Conservation (phyloP, 768 basidiomycete genomes). For the Suillus tomentosus region DNA sequence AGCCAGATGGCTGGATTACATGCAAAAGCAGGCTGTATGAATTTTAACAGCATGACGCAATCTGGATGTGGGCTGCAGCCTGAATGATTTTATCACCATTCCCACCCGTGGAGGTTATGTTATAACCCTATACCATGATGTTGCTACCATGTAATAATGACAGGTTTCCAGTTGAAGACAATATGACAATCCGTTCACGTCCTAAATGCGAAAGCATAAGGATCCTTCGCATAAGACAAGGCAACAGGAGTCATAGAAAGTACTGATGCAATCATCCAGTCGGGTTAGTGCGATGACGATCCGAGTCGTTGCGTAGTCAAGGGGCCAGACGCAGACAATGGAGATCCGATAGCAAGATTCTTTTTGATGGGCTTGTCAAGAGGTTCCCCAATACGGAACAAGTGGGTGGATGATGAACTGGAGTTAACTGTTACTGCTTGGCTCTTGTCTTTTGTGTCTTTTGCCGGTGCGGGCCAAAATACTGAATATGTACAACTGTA, state of each 20-base stretch:
- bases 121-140: neutral
- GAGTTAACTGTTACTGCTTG: too few relatives aligned
- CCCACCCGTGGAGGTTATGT: neutral
- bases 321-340: slow-evolving; percentile 51
- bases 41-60: neutral
- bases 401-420: slow-evolving; percentile 42
- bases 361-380: slow-evolving; percentile 69
- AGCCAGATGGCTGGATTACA: neutral
- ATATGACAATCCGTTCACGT: neutral
- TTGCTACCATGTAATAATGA: neutral
- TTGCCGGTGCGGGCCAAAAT: too few relatives aligned
- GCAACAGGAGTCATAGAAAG: neutral
- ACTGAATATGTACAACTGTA: too few relatives aligned
- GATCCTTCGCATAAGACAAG: neutral
- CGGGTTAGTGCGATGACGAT: neutral
- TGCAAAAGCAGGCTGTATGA: neutral
- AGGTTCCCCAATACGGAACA: slow-evolving; percentile 71
- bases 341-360: slow-evolving; percentile 63
- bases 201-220: neutral
- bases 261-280: neutral
- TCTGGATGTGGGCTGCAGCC: neutral
- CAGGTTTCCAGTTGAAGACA: neutral
- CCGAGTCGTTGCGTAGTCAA: slow-evolving; percentile 39
- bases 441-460: too few relatives aligned
- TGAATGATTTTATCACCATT: neutral